Percentiles rank a stretch among this genome's conserved stretches.
Conservation (phyloP, 192 early-diverging fungal genomes). For the Linnemannia zychae region DNA sequence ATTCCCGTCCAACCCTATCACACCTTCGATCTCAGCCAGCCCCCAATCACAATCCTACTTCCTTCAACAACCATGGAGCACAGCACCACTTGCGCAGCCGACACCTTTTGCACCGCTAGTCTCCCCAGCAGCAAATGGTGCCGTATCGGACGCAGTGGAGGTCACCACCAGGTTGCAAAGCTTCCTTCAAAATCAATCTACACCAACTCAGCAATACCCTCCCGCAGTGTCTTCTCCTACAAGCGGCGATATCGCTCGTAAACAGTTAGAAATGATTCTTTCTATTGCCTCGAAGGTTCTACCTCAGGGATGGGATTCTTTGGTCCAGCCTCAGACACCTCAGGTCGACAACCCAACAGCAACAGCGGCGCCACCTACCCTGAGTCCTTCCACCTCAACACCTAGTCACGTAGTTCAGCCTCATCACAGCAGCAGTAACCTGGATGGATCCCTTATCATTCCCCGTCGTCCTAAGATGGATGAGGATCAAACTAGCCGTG, state of each 20-base stretch:
- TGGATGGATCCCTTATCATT: not conserved
- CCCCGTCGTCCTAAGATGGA: not conserved
- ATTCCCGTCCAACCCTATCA: not conserved
- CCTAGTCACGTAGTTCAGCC: not conserved
- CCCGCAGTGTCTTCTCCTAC: not conserved
- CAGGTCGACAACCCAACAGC: not conserved
- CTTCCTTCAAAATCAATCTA: not conserved
- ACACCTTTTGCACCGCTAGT: not conserved
- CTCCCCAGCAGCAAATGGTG: not conserved
- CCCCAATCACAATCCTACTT: not conserved
- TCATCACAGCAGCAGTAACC: not conserved
- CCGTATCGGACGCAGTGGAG: no score
- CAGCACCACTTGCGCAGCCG: not conserved
- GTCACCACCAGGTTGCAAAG: not conserved
- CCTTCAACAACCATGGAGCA: not conserved
- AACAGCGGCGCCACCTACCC: not conserved
- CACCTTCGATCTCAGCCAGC: not conserved
- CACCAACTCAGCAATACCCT: not conserved
- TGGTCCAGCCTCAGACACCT: not conserved
- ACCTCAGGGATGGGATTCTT: conserved; percentile 15
- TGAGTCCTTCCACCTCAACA: not conserved
- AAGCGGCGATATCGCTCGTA: not conserved
- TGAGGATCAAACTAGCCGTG: not conserved
- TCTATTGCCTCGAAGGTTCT: conserved; percentile 11
- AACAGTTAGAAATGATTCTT: conserved; percentile 19